Base-by-base conservation (phyloP, 306 rosid species). In the Echinosophora koreensis region DNA sequence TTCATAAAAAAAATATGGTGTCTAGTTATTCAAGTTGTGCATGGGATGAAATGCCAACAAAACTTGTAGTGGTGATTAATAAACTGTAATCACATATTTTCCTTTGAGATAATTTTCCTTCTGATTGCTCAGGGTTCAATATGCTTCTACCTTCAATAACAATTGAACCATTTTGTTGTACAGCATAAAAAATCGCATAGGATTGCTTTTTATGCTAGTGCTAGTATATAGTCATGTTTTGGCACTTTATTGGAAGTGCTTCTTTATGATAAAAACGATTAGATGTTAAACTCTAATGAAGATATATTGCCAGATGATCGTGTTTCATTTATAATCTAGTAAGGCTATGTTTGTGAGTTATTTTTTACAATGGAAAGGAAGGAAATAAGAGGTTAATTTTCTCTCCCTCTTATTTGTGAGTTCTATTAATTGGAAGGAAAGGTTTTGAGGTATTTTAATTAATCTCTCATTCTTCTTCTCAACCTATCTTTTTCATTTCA, bases 11-110 rank as follows among this genome's bases (percentile, higher is more conserved):
- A 30, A 2, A 30, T 2, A 4, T 59, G 71, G 77, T 81, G 76
- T 81, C 60, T 50, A 60, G 77, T 41, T 76, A 76, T 67, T 65
- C 46, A 67, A 28, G 81, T 28, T 70, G 78, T 59, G 77, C 57
- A 52, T 57, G 84, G 34, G 42, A 77, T 74, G 79, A 35, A 60
- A 77, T 51, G 8, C 54, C 71, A 61, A 50, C 35, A 14, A 73
- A 28, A 57, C 58, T 68, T 52, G 34, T 30, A 28, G 37, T 28
- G 10, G 7, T 68, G 2, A 66, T 47, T 71, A 52, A 38, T 54
- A 61, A 55, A 38, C 47, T 57, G 18, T 69, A 12, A 39, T 66
- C 3, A 27, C 55, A 37, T 71, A 17, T 47, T 63, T 69, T 41
- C 46, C 38, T 77, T 11, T 62, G 62, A 67, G 55, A 56, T 57